Evolutionary conservation across 495 filamentous ascomycete genomes (phyloP).

Genomic region (Aspergillus taichungensis): DNA sequence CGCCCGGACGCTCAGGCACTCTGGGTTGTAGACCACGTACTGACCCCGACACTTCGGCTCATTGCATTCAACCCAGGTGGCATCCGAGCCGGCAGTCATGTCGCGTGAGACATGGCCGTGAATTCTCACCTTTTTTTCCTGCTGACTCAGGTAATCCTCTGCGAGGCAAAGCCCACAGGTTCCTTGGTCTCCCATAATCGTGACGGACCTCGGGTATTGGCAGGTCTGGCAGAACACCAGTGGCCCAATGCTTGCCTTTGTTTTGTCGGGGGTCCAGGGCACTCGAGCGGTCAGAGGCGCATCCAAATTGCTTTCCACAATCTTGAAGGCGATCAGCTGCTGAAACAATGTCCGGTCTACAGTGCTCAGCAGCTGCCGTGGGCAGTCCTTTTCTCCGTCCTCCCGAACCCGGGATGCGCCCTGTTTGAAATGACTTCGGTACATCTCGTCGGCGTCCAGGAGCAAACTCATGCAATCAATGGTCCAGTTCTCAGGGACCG

Average conservation of each 20-base stretch:
- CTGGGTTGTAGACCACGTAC: slow-evolving; percentile 35
- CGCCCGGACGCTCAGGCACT: slow-evolving; percentile 26
- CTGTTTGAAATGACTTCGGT: slow-evolving; percentile 5
- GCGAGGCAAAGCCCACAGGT: slow-evolving; percentile 30
- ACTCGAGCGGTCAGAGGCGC: slow-evolving; percentile 23
- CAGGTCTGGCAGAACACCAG: slow-evolving; percentile 29
- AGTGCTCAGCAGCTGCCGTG: slow-evolving; percentile 11
- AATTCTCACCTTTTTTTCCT: slow-evolving; percentile 7
- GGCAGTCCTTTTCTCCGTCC: not conserved
- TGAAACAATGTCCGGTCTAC: slow-evolving; percentile 29
- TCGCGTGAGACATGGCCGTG: slow-evolving; percentile 17
- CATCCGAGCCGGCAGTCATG: slow-evolving; percentile 11
- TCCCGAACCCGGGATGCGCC: not conserved
- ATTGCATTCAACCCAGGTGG: slow-evolving; percentile 35
- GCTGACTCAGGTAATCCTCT: not conserved
- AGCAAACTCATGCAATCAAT: slow-evolving; percentile 31
- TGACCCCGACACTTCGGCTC: slow-evolving; percentile 31
- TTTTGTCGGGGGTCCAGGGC: slow-evolving; percentile 37
- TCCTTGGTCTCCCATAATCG: slow-evolving; percentile 27
- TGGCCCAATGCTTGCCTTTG: slow-evolving; percentile 24
- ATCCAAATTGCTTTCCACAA: slow-evolving; percentile 35
- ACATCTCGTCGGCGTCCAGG: slow-evolving; percentile 32
- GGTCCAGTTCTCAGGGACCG: slow-evolving; percentile 39
- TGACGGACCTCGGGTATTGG: slow-evolving; percentile 36
- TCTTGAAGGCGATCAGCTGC: slow-evolving; percentile 36